Evolutionary conservation across 495 filamentous ascomycete genomes (phyloP).

Genomic region (Talaromyces ruber): DNA sequence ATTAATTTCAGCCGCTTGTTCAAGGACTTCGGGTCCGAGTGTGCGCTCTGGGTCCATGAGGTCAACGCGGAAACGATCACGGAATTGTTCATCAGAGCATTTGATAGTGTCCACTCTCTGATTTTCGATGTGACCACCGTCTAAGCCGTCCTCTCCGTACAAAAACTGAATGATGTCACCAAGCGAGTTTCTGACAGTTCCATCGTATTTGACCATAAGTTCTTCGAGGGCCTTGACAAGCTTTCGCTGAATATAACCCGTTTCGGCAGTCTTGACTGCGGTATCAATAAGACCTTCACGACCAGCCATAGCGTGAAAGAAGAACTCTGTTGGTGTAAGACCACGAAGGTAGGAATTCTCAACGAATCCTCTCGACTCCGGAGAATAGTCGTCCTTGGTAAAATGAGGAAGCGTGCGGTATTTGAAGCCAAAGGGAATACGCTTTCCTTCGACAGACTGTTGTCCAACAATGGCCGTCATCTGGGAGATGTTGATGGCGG

Average conservation of each 20-base stretch:
- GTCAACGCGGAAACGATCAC: slow-evolving; percentile 78
- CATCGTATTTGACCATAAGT: slow-evolving; percentile 95
- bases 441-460: slow-evolving; percentile 95
- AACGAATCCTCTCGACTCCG: slow-evolving; percentile 93
- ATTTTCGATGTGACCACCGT: slow-evolving; percentile 83
- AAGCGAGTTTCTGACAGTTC: slow-evolving; percentile 92
- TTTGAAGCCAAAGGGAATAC: slow-evolving; percentile 99
- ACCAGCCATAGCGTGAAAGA: slow-evolving; percentile 99
- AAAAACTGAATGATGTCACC: slow-evolving; percentile 97
- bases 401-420: slow-evolving; percentile 96
- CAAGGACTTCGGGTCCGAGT: slow-evolving; percentile 60
- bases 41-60: slow-evolving; percentile 75
- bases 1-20: slow-evolving; percentile 77
- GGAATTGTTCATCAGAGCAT: slow-evolving; percentile 63
- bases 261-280: slow-evolving; percentile 98
- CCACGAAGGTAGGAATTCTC: slow-evolving; percentile 98
- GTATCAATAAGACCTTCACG: slow-evolving; percentile 99
- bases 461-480: slow-evolving; percentile 98
- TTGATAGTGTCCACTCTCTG: slow-evolving; percentile 81
- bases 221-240: slow-evolving; percentile 97
- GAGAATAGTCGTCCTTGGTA: slow-evolving; percentile 97
- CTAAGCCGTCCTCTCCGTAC: slow-evolving; percentile 95
- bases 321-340: slow-evolving; percentile 92
- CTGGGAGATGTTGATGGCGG: slow-evolving; percentile 97
- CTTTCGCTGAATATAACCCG: slow-evolving; percentile 97